Conservation (phyloP, 148 eudicot species). For the Rhododendron vialii region DNA sequence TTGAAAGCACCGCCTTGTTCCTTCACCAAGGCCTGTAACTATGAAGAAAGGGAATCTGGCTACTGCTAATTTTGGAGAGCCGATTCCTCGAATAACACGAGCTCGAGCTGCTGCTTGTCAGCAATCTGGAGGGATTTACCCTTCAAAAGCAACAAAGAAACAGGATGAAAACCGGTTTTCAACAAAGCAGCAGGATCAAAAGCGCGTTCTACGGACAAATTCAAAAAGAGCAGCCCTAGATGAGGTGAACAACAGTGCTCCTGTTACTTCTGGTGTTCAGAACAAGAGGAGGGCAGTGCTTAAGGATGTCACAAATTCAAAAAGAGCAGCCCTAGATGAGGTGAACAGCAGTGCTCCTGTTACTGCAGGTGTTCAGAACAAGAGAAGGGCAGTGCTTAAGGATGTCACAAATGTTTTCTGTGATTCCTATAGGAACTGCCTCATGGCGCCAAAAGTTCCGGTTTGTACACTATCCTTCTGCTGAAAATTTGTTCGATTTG, state of each 20-base stretch:
- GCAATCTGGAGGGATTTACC: slow-evolving; percentile 19
- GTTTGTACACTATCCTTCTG: slow-evolving; percentile 21
- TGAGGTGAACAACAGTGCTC: slow-evolving; percentile 30
- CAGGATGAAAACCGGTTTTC: slow-evolving; percentile 8
- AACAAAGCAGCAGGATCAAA: slow-evolving; percentile 16
- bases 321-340: slow-evolving; percentile 50
- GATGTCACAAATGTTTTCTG: slow-evolving; percentile 56
- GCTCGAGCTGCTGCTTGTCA: slow-evolving; percentile 56
- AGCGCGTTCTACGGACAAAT: slow-evolving; percentile 20
- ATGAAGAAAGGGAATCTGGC: slow-evolving; percentile 42
- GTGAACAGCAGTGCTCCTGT: slow-evolving; percentile 22
- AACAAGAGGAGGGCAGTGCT: slow-evolving; percentile 58
- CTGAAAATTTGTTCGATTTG: background rate
- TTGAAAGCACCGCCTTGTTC: slow-evolving; percentile 25
- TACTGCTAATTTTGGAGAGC: slow-evolving; percentile 28
- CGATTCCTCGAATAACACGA: slow-evolving; percentile 52
- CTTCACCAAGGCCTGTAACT: slow-evolving; percentile 15
- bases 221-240: slow-evolving; percentile 50
- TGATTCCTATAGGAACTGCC: slow-evolving; percentile 35
- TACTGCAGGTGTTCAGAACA: slow-evolving; percentile 28
- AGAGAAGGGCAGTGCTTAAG: slow-evolving; percentile 53
- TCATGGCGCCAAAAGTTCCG: slow-evolving; percentile 33
- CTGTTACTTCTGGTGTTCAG: slow-evolving; percentile 17
- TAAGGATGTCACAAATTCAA: slow-evolving; percentile 46
- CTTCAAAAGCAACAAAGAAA: slow-evolving; percentile 15